Evolutionary conservation across 345 rosid genomes (phyloP), one percentile per base, ranked within the genome.

Genomic region (Eucalyptus decipiens): DNA sequence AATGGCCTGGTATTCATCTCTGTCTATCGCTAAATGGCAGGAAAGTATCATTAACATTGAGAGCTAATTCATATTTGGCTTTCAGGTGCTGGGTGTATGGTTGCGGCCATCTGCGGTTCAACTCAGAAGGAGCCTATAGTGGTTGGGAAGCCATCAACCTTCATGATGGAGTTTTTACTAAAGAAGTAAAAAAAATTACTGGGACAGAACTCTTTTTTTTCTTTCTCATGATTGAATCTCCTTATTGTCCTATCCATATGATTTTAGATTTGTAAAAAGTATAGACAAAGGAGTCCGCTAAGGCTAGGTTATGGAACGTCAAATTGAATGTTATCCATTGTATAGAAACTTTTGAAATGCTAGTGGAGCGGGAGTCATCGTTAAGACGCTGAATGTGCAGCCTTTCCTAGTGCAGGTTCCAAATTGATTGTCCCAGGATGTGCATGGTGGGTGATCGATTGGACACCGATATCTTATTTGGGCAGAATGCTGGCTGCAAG

Each of bases 31-130:
- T 11, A 37, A 40, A 76, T 76, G 28, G 45, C 16, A 1, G 47
- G 47, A 40, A 72, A 72, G 83, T 19, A 21, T 76, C 83, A 14
- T 37, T 37, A 11, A 76, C 45, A 76, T 76, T 76, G 83, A 76
- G 83, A 21, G 45, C 15, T 76, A 10, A 76, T 15, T 76, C 47
- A 19, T 37, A 37, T 90, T 81, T 86, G 87, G 87, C 34, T 93
- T 94, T 60, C 94, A 97, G 99, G 99, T 90, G 99, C 99, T 11
- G 99, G 99, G 28, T 94, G 97, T 93, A 96, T 97, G 99, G 99
- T 96, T 88, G 94, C 97, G 90, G 99, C 98, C 11, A 88, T 97
- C 80, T 92, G 96, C 90, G 97, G 95, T 80, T 94, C 98, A 89
- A 96, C 98, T 48, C 95, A 93, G 60, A 95, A 89, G 92, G 96